Percentiles rank a stretch among this genome's conserved stretches.
These are phyloP conservation scores for Diversispora epigaea DNA, from an alignment of 192 early-diverging fungal species.

Conservation along the genomic window DNA sequence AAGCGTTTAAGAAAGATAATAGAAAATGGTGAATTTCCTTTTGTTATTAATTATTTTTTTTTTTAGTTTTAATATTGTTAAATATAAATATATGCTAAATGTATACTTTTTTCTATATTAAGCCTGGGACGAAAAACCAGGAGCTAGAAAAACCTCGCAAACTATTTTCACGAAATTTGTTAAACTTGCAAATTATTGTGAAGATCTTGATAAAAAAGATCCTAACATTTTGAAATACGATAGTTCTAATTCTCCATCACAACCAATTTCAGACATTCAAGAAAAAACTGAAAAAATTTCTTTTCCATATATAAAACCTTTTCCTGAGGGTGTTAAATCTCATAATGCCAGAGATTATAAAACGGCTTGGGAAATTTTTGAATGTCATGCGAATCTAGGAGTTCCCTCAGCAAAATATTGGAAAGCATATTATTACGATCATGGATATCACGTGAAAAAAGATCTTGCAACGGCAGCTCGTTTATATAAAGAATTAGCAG, in stretches of 20 bases:
- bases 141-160: neutral
- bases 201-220: too few relatives aligned
- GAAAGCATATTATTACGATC: neutral
- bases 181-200: neutral
- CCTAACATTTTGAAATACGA: too few relatives aligned
- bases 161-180: neutral
- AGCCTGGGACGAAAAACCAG: constrained; percentile 17
- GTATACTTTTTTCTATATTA: neutral
- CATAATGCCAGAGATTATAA: neutral
- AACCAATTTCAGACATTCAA: too few relatives aligned
- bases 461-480: neutral
- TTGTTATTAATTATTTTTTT: too few relatives aligned
- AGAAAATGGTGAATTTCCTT: neutral
- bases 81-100: neutral
- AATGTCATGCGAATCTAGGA: neutral
- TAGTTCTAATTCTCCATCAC: too few relatives aligned
- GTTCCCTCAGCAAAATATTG: neutral
- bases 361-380: constrained; percentile 1
- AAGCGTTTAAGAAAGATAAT: neutral
- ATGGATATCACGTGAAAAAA: neutral
- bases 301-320: too few relatives aligned
- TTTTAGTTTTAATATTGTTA: neutral
- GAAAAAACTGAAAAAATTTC: too few relatives aligned
- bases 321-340: neutral
- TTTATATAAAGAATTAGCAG: neutral